phyloP scores from a whole-genome alignment of 495 filamentous ascomycete genomes.

The Penicillium egyptiacum region DNA sequence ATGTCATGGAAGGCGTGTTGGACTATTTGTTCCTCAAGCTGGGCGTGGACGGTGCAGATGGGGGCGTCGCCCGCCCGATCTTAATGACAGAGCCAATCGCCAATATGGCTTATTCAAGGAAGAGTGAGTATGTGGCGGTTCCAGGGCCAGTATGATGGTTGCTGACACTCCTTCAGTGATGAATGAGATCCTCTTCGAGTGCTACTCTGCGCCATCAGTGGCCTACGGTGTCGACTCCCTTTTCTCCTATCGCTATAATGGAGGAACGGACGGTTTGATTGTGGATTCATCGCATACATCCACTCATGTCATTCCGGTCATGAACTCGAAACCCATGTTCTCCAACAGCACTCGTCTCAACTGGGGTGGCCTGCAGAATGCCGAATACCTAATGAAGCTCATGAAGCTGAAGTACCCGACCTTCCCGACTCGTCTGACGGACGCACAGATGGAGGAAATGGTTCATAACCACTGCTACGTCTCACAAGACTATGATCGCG shows the following conservation, averaged over 20 bases:
- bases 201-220: conserved; percentile 82
- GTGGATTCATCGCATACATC: conserved; percentile 89
- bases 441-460: conserved; percentile 81
- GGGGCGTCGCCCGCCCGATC: conserved; percentile 77
- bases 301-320: conserved; percentile 93
- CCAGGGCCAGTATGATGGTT: background rate
- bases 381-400: conserved; percentile 87
- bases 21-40: conserved; percentile 93
- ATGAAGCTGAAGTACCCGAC: conserved; percentile 90
- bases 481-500: conserved; percentile 74
- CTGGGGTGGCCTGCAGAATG: conserved; percentile 87
- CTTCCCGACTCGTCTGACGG: conserved; percentile 80
- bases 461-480: conserved; percentile 90
- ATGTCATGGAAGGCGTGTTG: conserved; percentile 88
- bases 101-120: conserved; percentile 80
- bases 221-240: conserved; percentile 94
- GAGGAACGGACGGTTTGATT: conserved; percentile 83
- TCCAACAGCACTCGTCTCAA: conserved; percentile 84
- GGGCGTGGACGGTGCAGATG: conserved; percentile 72
- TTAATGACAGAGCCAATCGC: conserved; percentile 97
- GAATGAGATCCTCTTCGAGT: conserved; percentile 96
- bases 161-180: conserved; percentile 61
- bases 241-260: conserved; percentile 91
- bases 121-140: conserved; percentile 58
- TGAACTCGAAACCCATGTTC: conserved; percentile 79